Base-by-base conservation (phyloP, 78 protist genomes). In the Dictyostelium purpureum region DNA sequence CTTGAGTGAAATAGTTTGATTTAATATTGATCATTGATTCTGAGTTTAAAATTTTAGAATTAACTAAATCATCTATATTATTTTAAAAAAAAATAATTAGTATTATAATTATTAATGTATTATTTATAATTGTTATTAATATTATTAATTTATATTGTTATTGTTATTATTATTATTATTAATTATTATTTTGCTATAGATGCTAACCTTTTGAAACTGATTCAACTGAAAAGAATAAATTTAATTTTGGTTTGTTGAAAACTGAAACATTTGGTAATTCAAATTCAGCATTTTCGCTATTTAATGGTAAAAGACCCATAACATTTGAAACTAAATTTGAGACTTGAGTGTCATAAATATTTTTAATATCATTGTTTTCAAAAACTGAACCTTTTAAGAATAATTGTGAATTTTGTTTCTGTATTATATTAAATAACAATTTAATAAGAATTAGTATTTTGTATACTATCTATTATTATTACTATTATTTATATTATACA, bases 231-330 rank as follows among this genome's bases (percentile, higher is more conserved):
- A 85, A 56, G 43, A 73, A 57, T 16, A 85, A 45, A 66, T 70
- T 73, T 51, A 85, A 65, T 77, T 59, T 85, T 85, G 91, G 91
- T 73, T 85, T 85, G 81, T 85, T 85, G 28, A 85, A 85, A n/a
- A 85, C 40, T 73, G 91, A 73, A 40, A 63, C 38, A 33, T 12
- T 45, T 85, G 91, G 91, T 73, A 73, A 75, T 21, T 43, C 65
- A 1, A 16, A 19, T 33, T 76, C 21, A 51, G 54, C 45, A 16
- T 74, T 24, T 28, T 73, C 28, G 4, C 42, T 31, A 11, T 73
- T 73, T 57, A 85, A 66, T 85, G 91, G 91, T 76, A 85, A 61
- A 6, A 77, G 33, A 47, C 91, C 91, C 79, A 85, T 73, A 45
- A 73, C 76, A 19, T 85, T 80, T 61, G 91, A 70, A 45, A 85